Evolutionary conservation across 257 asterid species (phyloP).

Genomic region (Capsicum rhomboideum): DNA sequence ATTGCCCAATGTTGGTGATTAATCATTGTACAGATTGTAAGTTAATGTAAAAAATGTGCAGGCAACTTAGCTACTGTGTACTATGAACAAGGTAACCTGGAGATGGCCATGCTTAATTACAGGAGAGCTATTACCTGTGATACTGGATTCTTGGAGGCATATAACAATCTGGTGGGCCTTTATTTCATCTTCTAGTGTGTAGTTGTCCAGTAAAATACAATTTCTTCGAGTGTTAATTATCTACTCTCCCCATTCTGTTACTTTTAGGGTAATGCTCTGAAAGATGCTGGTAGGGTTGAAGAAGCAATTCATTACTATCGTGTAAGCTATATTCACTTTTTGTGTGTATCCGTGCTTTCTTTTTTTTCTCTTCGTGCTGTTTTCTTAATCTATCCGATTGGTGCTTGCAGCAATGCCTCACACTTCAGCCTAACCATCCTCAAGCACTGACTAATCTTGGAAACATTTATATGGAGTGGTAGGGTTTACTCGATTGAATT

Average conservation of each 20-base stretch:
- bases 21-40: neutral
- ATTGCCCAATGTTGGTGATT: neutral
- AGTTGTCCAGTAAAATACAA: neutral
- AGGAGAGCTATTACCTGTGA: constrained; percentile 94
- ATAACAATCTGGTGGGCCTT: constrained; percentile 72
- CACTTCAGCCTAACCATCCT: constrained; percentile 93
- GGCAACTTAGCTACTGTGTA: constrained; percentile 91
- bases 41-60: constrained; percentile 13
- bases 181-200: neutral
- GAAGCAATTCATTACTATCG: constrained; percentile 90
- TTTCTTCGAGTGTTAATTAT: neutral
- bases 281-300: constrained; percentile 93
- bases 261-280: constrained; percentile 87
- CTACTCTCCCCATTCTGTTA: neutral
- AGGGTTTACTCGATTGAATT: constrained; percentile 10
- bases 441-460: constrained; percentile 99
- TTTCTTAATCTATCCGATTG: constrained; percentile 5
- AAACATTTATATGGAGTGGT: constrained; percentile 98
- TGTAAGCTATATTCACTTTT: constrained; percentile 32
- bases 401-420: constrained; percentile 75
- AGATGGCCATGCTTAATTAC: constrained; percentile 85
- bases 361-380: neutral
- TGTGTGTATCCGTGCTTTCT: neutral
- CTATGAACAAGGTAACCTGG: constrained; percentile 94
- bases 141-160: constrained; percentile 90